These are phyloP conservation scores for Carpinus viminea DNA, from an alignment of 306 rosid genomes.

Conservation along the genomic window DNA sequence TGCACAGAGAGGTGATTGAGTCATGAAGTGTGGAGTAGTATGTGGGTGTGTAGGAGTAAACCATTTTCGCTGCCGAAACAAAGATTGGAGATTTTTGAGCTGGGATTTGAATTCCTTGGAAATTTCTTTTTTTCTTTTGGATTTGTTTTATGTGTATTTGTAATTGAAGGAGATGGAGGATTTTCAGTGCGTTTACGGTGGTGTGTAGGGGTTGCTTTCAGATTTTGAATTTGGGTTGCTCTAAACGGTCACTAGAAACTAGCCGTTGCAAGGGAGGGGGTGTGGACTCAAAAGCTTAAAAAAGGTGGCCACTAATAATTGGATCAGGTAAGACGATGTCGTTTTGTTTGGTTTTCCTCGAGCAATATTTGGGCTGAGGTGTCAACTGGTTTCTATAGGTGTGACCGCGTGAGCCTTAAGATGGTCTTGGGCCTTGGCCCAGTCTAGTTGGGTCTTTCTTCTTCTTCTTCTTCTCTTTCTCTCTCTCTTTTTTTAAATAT, in stretches of 20 bases:
- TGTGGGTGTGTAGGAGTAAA: slow-evolving; percentile 73
- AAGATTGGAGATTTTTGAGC: slow-evolving; percentile 17
- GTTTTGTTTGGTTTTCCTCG: not conserved
- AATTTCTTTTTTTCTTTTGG: not conserved
- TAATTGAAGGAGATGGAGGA: not conserved
- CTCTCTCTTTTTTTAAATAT: too few relatives aligned
- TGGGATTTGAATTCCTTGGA: slow-evolving; percentile 7
- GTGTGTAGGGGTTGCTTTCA: not conserved
- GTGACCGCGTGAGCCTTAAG: too few relatives aligned
- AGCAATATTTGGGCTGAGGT: too few relatives aligned
- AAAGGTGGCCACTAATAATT: not conserved
- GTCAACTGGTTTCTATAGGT: too few relatives aligned
- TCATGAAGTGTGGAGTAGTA: slow-evolving; percentile 92
- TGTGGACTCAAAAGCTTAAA: not conserved
- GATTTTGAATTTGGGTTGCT: slow-evolving; percentile 42
- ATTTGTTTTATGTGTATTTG: slow-evolving; percentile 15
- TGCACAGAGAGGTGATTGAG: slow-evolving; percentile 78
- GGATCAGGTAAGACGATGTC: not conserved
- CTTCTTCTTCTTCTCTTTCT: too few relatives aligned
- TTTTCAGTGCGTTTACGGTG: not conserved
- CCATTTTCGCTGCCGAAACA: slow-evolving; percentile 51
- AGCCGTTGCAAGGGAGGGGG: slow-evolving; percentile 49
- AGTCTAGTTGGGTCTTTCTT: too few relatives aligned
- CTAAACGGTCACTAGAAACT: slow-evolving; percentile 59
- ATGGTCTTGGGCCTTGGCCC: too few relatives aligned